phyloP scores from a whole-genome alignment of 2,329 filamentous ascomycete species.

The Aspergillus neoniger region DNA sequence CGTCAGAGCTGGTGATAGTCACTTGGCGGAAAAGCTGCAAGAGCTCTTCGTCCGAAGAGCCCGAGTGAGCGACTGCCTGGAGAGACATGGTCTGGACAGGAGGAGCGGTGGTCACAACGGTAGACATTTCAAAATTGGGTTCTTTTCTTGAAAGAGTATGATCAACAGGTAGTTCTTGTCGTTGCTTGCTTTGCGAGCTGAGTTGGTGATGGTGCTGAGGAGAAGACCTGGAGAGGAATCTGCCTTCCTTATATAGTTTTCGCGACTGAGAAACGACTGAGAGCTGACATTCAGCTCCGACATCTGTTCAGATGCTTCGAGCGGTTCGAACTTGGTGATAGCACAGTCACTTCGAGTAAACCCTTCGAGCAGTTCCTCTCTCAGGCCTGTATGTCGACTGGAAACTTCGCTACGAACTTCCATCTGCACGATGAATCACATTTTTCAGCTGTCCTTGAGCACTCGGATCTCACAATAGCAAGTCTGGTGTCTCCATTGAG shows the following conservation, averaged over 20 bases:
- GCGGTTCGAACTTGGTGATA: background rate
- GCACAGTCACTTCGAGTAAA: background rate
- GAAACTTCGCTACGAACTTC: background rate
- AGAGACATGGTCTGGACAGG: background rate
- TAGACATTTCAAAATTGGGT: background rate
- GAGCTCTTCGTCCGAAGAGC: slow-evolving; percentile 4
- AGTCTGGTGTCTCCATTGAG: background rate
- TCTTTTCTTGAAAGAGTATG: background rate
- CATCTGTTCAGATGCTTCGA: background rate
- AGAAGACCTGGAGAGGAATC: background rate
- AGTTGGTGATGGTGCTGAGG: background rate
- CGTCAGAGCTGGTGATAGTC: slow-evolving; percentile 3
- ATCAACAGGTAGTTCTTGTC: background rate
- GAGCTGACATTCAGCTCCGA: background rate
- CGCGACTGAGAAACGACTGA: background rate
- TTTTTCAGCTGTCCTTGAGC: background rate
- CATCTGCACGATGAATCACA: slow-evolving; percentile 3
- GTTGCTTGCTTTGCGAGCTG: background rate
- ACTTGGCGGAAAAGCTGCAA: slow-evolving; percentile 3
- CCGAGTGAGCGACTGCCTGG: background rate
- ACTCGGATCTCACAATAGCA: background rate
- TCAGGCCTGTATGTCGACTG: background rate
- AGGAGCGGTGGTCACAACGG: slow-evolving; percentile 2
- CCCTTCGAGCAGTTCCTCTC: background rate
- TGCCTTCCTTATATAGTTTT: background rate